These are phyloP conservation scores for Sapria himalayana DNA, from an alignment of 345 rosid genomes.

Conservation along the genomic window DNA sequence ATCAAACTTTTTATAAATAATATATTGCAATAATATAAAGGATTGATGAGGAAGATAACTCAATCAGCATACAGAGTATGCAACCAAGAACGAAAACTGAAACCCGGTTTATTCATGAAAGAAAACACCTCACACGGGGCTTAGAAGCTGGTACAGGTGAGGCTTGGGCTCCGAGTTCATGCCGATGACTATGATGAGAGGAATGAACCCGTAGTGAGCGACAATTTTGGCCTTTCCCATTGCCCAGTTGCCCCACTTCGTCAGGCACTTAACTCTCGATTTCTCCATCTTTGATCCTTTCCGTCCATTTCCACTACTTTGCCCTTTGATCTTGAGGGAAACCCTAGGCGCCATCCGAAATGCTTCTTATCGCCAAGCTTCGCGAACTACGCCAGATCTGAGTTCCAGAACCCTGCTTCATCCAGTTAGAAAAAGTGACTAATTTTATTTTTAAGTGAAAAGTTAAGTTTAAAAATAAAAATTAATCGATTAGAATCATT, in stretches of 20 bases:
- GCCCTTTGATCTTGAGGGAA: conserved; percentile 28
- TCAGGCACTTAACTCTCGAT: conserved; percentile 23
- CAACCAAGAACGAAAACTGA: too few species aligned
- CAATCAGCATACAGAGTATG: too few species aligned
- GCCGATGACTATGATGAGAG: conserved; percentile 65
- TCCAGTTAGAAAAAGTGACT: too few species aligned
- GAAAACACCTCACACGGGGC: conserved; percentile 33
- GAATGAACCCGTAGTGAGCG: conserved; percentile 87
- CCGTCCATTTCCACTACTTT: conserved; percentile 17
- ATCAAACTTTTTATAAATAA: too few species aligned
- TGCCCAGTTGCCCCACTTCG: conserved; percentile 88
- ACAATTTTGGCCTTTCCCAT: conserved; percentile 73
- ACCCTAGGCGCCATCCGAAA: conserved; percentile 30
- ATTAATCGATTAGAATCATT: too few species aligned
- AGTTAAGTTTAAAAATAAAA: too few species aligned
- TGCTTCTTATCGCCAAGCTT: not conserved
- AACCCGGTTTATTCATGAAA: too few species aligned
- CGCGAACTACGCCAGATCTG: too few species aligned
- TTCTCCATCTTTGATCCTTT: conserved; percentile 31
- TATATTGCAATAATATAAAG: too few species aligned
- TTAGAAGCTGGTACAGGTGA: conserved; percentile 65
- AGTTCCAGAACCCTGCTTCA: too few species aligned
- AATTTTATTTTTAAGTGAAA: too few species aligned
- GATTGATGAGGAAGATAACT: too few species aligned
- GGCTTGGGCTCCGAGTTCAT: conserved; percentile 95